Base-by-base conservation (phyloP, 2,329 filamentous ascomycete species). In the Fusarium miscanthi region DNA sequence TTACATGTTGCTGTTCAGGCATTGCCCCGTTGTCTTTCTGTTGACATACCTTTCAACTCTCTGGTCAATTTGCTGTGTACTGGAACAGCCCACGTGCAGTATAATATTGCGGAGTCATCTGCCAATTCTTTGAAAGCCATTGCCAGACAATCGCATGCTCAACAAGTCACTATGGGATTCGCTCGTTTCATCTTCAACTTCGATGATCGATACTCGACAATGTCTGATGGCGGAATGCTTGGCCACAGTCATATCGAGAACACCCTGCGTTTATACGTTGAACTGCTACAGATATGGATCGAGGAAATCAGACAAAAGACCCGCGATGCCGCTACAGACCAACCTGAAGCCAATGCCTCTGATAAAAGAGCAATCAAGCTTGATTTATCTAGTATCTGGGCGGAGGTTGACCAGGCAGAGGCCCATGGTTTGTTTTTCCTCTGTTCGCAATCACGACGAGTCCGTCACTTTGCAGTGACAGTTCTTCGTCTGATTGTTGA, bases 131-230 rank as follows among this genome's bases (percentile, higher is more conserved):
- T 99, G 21, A 98, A 98, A 80, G 95, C 95, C 0, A 99, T 99
- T 76, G 96, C 97, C 16, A 89, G 93, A 37, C 96, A 99, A 78
- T 93, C 92, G 12, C 93, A 97, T 82, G 95, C 96, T 1, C 94
- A 99, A 75, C 93, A 96, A 80, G 96, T 99, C 6, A 97, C 95
- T 1, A 97, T 97, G 82, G 95, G 96, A 0, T 99, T 99, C 82
- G 94, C 96, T 41, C 89, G 95, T 31, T 99, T 98, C 82, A 99
- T 99, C 59, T 99, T 99, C 84, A 97, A 96, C 75, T 99, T 98
- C 80, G 97, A 99, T 80, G 95, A 97, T 74, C 91, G 95, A 30
- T 99, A 99, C 81, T 94, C 95, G 2, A 98, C 96, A 37, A 98
- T 98, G 91, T 97, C 95, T 14, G 96, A 99, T 78, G 96, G 97